Conservation (phyloP, 352 stramenopile species). For the Globisporangium abappressorium region DNA sequence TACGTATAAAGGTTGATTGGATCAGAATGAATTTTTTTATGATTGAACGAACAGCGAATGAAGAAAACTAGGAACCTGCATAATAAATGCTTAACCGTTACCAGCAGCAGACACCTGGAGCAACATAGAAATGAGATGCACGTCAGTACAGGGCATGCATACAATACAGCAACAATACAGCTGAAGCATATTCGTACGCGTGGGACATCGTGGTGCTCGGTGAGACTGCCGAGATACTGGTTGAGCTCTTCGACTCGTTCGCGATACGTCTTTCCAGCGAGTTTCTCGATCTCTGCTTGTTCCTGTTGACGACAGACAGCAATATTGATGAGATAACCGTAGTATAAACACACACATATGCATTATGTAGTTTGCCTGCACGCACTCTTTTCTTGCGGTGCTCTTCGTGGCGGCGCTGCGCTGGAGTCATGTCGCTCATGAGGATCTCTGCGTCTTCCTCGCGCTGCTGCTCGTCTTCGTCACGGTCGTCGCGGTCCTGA, state of each 20-base stretch:
- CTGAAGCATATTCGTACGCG: conserved; percentile 54
- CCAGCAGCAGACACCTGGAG: conserved; percentile 81
- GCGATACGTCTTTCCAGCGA: conserved; percentile 86
- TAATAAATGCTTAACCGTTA: conserved; percentile 67
- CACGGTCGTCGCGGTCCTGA: conserved; percentile 8
- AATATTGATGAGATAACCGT: neutral
- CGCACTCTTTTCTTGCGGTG: conserved; percentile 78
- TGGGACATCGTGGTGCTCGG: conserved; percentile 98
- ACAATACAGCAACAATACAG: neutral
- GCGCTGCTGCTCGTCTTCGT: conserved; percentile 1
- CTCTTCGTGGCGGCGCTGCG: conserved; percentile 74
- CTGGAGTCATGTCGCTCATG: conserved; percentile 60
- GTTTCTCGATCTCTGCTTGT: conserved; percentile 83
- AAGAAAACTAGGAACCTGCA: neutral
- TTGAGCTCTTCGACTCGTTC: conserved; percentile 97
- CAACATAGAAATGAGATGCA: neutral
- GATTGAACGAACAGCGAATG: conserved; percentile 7
- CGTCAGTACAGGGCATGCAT: neutral
- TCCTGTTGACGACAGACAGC: conserved; percentile 39
- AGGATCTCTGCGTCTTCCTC: conserved; percentile 26
- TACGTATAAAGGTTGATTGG: conserved; percentile 3
- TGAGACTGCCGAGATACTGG: conserved; percentile 93
- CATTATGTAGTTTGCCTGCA: conserved; percentile 4
- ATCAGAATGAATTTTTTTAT: conserved; percentile 10
- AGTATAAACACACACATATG: neutral